Evolutionary conservation across 768 basidiomycete genomes (phyloP), one percentile per base, ranked within the genome.

Genomic region (Lactifluus piperatus): DNA sequence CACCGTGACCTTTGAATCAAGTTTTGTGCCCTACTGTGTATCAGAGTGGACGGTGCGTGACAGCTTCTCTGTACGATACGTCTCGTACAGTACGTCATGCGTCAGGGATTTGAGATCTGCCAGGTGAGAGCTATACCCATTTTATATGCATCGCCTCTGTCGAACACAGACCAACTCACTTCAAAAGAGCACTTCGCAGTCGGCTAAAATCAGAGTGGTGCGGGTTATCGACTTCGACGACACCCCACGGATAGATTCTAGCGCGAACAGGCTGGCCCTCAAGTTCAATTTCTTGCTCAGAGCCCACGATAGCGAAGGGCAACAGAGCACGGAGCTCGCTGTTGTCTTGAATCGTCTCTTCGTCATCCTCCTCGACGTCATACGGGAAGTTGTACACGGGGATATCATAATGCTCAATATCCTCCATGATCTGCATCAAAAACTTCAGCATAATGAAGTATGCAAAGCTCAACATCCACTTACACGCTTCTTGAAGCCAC

Each of bases 301-400:
- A 95, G 30, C 97, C 97, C 67, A 99, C 86, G 65, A 99, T 88
- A 8, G 97, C 93, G 71, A 99, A 99, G 0, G 97, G 97, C 71
- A 99, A 81, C 48, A 99, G 78, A 3, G 89, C 84, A 54, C 95
- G 80, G 54, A 99, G 84, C 72, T 97, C 94, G 67, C 88, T 88
- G 75, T 98, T 99, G 72, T 99, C 97, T 68, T 88, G 85, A 60
- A 99, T 91, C 4, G 97, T 99, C 68, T 98, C 97, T 69, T 97
- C 94, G 69, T 99, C 97, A 69, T 99, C 97, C 72, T 99, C 97
- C 72, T 99, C 97, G 7, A 95, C 86, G 66, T 98, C 97, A 71
- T 97, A 99, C 0, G 97, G 97, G 81, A 99, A 99, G 77, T 98
- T 98, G 79, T 98, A 98, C 41, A 98, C 88, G 5, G 97, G 97